phyloP scores from a whole-genome alignment of 768 basidiomycete genomes.

The Grammothele lineata region DNA sequence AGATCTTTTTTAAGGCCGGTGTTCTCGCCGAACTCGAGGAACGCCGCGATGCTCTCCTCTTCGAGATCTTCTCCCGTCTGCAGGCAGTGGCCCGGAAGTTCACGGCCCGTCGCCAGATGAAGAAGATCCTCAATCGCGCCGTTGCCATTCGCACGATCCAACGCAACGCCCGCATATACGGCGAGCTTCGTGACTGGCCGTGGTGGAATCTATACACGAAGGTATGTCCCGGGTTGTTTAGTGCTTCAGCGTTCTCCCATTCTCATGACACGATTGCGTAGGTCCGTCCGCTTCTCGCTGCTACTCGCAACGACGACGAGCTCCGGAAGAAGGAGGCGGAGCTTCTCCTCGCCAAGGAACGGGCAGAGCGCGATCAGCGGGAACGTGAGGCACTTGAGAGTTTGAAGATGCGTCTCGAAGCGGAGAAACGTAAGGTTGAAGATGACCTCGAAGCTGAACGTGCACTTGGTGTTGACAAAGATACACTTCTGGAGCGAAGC shows the following conservation, averaged over 20 bases:
- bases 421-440: constrained; percentile 80
- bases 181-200: constrained; percentile 90
- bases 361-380: constrained; percentile 80
- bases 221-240: too few relatives aligned
- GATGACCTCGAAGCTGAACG: constrained; percentile 82
- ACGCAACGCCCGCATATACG: constrained; percentile 88
- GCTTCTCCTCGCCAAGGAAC: constrained; percentile 71
- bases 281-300: constrained; percentile 90
- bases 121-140: constrained; percentile 91
- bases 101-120: constrained; percentile 85
- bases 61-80: constrained; percentile 81
- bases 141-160: constrained; percentile 90
- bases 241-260: constrained; percentile 7
- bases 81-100: constrained; percentile 86
- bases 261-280: constrained; percentile 20
- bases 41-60: constrained; percentile 80
- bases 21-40: constrained; percentile 96
- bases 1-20: constrained; percentile 99
- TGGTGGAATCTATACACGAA: constrained; percentile 99
- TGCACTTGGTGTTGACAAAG: constrained; percentile 75
- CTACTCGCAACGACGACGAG: constrained; percentile 90
- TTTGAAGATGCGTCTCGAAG: constrained; percentile 77
- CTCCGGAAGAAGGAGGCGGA: constrained; percentile 85
- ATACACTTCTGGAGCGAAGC: constrained; percentile 73
- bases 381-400: constrained; percentile 77